phyloP scores from a whole-genome alignment of 2,329 filamentous ascomycete genomes.

The Apiospora pterosperma region DNA sequence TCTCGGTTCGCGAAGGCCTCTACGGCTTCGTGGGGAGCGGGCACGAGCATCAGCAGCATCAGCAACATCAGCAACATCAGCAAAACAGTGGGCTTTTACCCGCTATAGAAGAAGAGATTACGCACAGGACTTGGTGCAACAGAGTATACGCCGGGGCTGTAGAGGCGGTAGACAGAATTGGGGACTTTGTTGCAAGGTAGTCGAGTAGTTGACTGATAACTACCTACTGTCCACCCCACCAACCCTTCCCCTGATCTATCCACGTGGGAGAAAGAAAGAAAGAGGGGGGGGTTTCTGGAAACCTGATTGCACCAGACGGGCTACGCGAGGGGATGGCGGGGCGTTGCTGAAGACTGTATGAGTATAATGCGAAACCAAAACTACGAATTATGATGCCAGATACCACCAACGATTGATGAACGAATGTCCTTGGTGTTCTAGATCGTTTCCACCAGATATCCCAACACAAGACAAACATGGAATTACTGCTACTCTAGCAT shows the following conservation, averaged over 20 bases:
- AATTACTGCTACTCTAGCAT: too few species aligned
- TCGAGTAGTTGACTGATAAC: background rate
- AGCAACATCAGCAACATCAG: background rate
- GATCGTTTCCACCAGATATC: too few species aligned
- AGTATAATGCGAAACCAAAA: conserved; percentile 1
- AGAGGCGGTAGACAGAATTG: background rate
- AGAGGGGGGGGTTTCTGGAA: background rate
- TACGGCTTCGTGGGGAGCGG: background rate
- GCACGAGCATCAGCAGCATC: background rate
- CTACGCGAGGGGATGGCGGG: background rate
- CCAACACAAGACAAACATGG: too few species aligned
- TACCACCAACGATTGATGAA: too few species aligned
- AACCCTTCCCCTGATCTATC: background rate
- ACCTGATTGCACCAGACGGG: background rate
- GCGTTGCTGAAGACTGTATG: background rate
- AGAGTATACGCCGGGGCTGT: background rate
- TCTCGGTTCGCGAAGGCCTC: background rate
- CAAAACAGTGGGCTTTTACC: background rate
- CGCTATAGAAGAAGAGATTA: background rate
- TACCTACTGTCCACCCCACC: background rate
- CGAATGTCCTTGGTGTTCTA: too few species aligned
- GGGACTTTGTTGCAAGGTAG: background rate
- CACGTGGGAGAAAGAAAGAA: background rate
- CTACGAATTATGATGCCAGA: background rate
- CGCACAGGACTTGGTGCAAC: background rate